Percentiles rank a stretch among this genome's conserved stretches.
Evolutionary conservation across 2,329 filamentous ascomycete genomes (phyloP).

Genomic region (Scedosporium boydii): DNA sequence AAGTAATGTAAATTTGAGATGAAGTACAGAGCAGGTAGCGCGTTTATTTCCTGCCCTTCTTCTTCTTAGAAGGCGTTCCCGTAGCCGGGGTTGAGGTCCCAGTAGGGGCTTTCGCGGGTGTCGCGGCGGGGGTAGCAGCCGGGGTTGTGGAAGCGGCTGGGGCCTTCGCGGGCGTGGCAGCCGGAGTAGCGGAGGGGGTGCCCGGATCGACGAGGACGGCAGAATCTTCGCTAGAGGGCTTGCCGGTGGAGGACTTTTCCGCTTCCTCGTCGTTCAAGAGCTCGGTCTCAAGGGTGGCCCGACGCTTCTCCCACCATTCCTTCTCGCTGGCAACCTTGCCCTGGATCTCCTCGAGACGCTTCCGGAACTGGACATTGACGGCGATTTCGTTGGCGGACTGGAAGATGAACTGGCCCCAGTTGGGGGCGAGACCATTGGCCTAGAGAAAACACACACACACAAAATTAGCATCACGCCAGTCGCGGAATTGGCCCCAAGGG

Average conservation of each 20-base stretch:
- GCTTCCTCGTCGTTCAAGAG: conserved; percentile 62
- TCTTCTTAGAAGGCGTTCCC: conserved; percentile 36
- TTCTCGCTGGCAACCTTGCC: conserved; percentile 63
- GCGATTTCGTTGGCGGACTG: conserved; percentile 95
- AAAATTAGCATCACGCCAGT: neutral
- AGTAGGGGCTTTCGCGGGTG: neutral
- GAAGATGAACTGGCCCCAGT: conserved; percentile 94
- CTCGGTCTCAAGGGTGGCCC: conserved; percentile 59
- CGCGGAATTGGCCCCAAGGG: neutral
- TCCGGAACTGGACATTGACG: conserved; percentile 69
- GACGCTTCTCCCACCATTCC: conserved; percentile 86
- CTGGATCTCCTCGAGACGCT: conserved; percentile 66
- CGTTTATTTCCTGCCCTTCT: conserved; percentile 30
- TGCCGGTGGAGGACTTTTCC: conserved; percentile 21
- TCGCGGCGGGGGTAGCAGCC: neutral
- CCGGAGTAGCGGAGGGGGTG: neutral
- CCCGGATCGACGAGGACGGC: conserved; percentile 64
- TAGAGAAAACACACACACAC: conserved; percentile 23
- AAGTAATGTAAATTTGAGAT: neutral
- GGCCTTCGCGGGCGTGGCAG: conserved; percentile 21
- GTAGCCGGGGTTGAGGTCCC: conserved; percentile 20
- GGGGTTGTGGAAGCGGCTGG: neutral
- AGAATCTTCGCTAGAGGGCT: conserved; percentile 24
- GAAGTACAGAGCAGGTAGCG: neutral
- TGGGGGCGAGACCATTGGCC: conserved; percentile 82